Evolutionary conservation across 225 moss, liverwort and hornwort species (phyloP).

Genomic region (Physcomitrellopsis africana): DNA sequence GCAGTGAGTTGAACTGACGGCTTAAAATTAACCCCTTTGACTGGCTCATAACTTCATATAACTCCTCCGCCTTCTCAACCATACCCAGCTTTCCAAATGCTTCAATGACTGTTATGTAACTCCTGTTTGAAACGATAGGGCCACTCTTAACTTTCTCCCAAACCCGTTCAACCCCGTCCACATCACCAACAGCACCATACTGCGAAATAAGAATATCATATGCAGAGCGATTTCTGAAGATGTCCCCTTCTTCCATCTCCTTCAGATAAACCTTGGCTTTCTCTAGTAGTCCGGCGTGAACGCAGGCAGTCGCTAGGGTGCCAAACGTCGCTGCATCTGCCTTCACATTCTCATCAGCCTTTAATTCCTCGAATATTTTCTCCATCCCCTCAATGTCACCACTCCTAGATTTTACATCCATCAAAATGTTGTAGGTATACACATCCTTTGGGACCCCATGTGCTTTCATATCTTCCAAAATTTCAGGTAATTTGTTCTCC

Average conservation of each 20-base stretch:
- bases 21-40: conserved; percentile 51
- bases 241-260: conserved; percentile 53
- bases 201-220: conserved; percentile 70
- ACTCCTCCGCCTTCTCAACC: conserved; percentile 68
- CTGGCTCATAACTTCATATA: conserved; percentile 56
- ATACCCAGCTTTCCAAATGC: conserved; percentile 70
- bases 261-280: conserved; percentile 61
- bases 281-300: conserved; percentile 53
- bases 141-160: conserved; percentile 59
- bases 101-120: conserved; percentile 67
- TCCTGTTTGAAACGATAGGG: conserved; percentile 51
- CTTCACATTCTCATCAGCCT: conserved; percentile 57
- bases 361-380: conserved; percentile 65
- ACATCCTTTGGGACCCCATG: conserved; percentile 59
- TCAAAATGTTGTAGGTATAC: conserved; percentile 83
- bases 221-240: conserved; percentile 47
- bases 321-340: conserved; percentile 71
- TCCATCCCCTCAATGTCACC: conserved; percentile 67
- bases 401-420: conserved; percentile 57
- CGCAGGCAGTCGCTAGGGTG: conserved; percentile 60
- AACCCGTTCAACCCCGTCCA: conserved; percentile 63
- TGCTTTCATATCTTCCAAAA: conserved; percentile 58
- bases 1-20: conserved; percentile 68
- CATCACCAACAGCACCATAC: conserved; percentile 66
- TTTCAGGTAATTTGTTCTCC: conserved; percentile 41